phyloP scores from a whole-genome alignment of 1,139 yeast species.

The Protomyces inouyei region DNA sequence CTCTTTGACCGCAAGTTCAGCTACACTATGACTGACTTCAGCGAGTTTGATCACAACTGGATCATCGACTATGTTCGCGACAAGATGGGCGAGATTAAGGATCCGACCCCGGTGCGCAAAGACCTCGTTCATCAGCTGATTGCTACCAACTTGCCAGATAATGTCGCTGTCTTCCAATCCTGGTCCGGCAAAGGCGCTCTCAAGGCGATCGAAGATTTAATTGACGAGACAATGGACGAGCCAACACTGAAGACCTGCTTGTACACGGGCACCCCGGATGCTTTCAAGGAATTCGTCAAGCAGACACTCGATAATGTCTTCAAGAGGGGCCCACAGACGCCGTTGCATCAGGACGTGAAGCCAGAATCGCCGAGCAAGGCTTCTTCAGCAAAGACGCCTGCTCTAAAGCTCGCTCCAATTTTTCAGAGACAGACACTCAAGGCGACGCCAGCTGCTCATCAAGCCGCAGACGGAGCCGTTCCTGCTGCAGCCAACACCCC shows the following conservation, averaged over 20 bases:
- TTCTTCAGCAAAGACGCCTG: too few relatives aligned
- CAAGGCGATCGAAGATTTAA: neutral
- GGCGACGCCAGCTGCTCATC: neutral
- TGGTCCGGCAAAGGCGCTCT: neutral
- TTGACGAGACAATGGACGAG: neutral
- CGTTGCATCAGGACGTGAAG: too few relatives aligned
- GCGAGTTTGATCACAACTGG: neutral
- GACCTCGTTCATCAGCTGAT: neutral
- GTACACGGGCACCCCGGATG: neutral
- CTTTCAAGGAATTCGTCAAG: neutral
- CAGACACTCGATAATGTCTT: neutral
- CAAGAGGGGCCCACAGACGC: neutral
- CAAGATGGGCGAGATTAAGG: neutral
- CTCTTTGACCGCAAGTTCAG: neutral
- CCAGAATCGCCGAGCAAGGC: too few relatives aligned
- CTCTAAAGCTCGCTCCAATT: too few relatives aligned
- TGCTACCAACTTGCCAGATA: neutral
- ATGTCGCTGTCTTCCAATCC: neutral
- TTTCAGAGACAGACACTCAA: too few relatives aligned
- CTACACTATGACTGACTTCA: neutral
- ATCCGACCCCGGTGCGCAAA: neutral
- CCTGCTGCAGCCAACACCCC: neutral
- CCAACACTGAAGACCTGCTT: neutral
- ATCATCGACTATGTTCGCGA: neutral
- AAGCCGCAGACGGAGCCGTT: neutral